Evolutionary conservation across 2,329 filamentous ascomycete species (phyloP).

Genomic region (Apiospora malaysiana): DNA sequence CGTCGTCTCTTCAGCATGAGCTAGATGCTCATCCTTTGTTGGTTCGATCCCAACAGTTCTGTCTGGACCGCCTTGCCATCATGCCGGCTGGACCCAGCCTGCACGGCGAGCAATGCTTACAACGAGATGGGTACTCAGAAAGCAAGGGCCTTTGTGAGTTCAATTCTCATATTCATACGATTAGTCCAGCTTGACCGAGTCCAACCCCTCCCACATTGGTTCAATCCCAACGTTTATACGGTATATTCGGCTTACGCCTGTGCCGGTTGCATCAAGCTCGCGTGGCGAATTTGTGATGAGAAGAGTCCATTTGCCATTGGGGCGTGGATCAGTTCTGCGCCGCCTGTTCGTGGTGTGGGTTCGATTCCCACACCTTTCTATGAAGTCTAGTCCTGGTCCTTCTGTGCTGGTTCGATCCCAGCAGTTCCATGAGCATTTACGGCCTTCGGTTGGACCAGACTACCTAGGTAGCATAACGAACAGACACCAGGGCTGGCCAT

Average conservation of each 20-base stretch:
- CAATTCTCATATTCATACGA: not conserved
- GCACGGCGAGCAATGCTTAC: not conserved
- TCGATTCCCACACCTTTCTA: not conserved
- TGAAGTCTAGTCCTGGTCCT: not conserved
- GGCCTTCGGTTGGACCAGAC: not conserved
- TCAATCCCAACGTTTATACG: not conserved
- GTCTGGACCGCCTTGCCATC: not conserved
- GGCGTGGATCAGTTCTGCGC: not conserved
- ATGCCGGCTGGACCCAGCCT: not conserved
- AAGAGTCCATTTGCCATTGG: not conserved
- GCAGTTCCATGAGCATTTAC: not conserved
- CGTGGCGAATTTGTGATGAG: not conserved
- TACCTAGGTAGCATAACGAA: not conserved
- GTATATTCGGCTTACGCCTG: not conserved
- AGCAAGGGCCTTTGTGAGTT: not conserved
- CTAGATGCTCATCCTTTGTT: not conserved
- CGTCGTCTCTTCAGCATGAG: too few relatives aligned
- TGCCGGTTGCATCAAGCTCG: not conserved
- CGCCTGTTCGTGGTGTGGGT: not conserved
- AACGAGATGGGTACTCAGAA: not conserved
- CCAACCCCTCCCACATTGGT: not conserved
- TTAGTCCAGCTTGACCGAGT: not conserved
- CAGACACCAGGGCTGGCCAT: not conserved
- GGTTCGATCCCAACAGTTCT: constrained; percentile 1
- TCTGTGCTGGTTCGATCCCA: not conserved